A percentile compares a stretch with the other conserved stretches of the same genome.
Evolutionary conservation across 192 early-diverging fungal species (phyloP).

Genomic region (Backusella morwellensis): DNA sequence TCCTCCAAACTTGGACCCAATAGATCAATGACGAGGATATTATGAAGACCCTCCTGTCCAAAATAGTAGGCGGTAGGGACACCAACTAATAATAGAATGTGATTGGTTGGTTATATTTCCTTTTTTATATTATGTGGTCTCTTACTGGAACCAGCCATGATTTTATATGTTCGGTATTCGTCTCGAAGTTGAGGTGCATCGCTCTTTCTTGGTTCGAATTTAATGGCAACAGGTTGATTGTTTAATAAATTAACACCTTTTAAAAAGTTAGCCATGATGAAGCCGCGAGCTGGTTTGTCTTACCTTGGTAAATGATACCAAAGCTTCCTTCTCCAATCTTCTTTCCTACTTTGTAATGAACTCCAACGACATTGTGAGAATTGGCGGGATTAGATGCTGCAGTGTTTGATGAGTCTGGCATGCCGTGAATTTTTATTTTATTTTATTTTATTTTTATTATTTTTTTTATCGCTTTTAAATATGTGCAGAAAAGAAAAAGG

Average conservation of each 20-base stretch:
- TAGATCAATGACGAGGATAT: constrained; percentile 91
- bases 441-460: not conserved
- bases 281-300: not conserved
- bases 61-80: constrained; percentile 94
- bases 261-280: not conserved
- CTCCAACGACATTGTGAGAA: constrained; percentile 75
- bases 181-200: constrained; percentile 97
- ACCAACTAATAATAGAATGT: constrained; percentile 54
- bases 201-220: constrained; percentile 94
- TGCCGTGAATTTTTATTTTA: not conserved
- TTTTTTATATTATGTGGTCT: not conserved
- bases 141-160: constrained; percentile 71
- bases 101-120: not conserved
- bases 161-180: constrained; percentile 95
- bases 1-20: constrained; percentile 93
- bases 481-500: not conserved
- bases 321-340: constrained; percentile 98
- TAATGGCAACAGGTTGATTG: constrained; percentile 94
- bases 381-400: constrained; percentile 7
- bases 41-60: constrained; percentile 95
- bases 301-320: constrained; percentile 99
- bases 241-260: constrained; percentile 85
- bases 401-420: constrained; percentile 1
- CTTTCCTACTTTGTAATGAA: constrained; percentile 94
- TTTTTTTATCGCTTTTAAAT: not conserved